These are phyloP conservation scores for Septoria petroselini DNA, from an alignment of 2,329 filamentous ascomycete species.

Conservation along the genomic window DNA sequence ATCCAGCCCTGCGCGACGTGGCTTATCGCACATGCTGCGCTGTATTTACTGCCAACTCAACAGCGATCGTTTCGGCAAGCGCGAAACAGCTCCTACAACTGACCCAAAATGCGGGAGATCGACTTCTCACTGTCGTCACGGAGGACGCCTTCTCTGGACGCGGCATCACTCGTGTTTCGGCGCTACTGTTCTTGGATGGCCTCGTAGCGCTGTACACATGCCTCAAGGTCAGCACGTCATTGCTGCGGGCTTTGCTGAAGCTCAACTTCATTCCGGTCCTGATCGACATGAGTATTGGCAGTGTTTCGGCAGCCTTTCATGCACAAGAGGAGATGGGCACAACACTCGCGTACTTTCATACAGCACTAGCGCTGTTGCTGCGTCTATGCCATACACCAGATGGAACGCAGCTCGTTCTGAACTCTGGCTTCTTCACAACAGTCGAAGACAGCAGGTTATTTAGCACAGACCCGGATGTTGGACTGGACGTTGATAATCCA, in stretches of 20 bases:
- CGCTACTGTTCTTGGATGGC: constrained; percentile 77
- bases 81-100: constrained; percentile 54
- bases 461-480: constrained; percentile 84
- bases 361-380: constrained; percentile 76
- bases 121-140: constrained; percentile 80
- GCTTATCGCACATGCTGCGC: constrained; percentile 87
- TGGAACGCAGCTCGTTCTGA: constrained; percentile 84
- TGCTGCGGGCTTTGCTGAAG: constrained; percentile 75
- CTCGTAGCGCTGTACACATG: constrained; percentile 67
- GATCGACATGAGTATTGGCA: constrained; percentile 78
- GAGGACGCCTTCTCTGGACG: constrained; percentile 90
- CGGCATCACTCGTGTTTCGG: constrained; percentile 75
- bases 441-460: constrained; percentile 83
- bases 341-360: constrained; percentile 62
- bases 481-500: constrained; percentile 68
- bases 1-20: constrained; percentile 69
- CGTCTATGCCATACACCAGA: constrained; percentile 77
- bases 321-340: constrained; percentile 50
- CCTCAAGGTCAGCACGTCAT: constrained; percentile 66
- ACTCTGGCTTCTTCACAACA: constrained; percentile 80
- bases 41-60: constrained; percentile 24
- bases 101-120: constrained; percentile 74
- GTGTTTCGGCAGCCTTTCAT: constrained; percentile 65
- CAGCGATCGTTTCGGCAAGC: constrained; percentile 20
- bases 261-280: constrained; percentile 90